phyloP scores from a whole-genome alignment of 2,329 filamentous ascomycete genomes.

The Cladophialophora carrionii region DNA sequence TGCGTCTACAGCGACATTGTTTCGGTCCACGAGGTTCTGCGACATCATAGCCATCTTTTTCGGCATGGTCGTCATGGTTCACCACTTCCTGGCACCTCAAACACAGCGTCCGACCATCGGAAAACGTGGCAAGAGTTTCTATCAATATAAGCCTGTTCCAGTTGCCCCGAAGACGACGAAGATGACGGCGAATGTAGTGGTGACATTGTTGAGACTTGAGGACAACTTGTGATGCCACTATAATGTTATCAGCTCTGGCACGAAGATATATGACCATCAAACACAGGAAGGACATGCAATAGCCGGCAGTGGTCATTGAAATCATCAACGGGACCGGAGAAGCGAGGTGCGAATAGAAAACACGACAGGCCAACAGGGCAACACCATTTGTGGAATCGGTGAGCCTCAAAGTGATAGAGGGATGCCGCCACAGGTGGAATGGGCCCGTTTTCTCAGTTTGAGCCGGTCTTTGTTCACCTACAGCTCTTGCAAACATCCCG shows the following conservation, averaged over 20 bases:
- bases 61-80: background rate
- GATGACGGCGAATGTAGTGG: background rate
- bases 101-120: background rate
- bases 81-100: background rate
- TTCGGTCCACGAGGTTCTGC: background rate
- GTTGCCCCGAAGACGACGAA: background rate
- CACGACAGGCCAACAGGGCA: slow-evolving; percentile 10
- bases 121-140: background rate
- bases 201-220: background rate
- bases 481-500: slow-evolving; percentile 25
- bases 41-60: background rate
- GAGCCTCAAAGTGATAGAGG: slow-evolving; percentile 9
- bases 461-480: slow-evolving; percentile 14
- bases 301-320: background rate
- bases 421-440: background rate
- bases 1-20: background rate
- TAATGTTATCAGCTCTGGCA: background rate
- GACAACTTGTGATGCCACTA: background rate
- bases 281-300: background rate
- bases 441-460: slow-evolving; percentile 3
- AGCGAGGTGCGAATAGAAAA: slow-evolving; percentile 10
- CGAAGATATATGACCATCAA: background rate
- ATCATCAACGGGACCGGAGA: background rate
- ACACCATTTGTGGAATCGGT: slow-evolving; percentile 19
- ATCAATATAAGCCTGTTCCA: background rate